A percentile compares a stretch with the other conserved stretches of the same genome.
These are phyloP conservation scores for Talaromyces sp. DNA, from an alignment of 2,329 filamentous ascomycete species.

Conservation along the genomic window DNA sequence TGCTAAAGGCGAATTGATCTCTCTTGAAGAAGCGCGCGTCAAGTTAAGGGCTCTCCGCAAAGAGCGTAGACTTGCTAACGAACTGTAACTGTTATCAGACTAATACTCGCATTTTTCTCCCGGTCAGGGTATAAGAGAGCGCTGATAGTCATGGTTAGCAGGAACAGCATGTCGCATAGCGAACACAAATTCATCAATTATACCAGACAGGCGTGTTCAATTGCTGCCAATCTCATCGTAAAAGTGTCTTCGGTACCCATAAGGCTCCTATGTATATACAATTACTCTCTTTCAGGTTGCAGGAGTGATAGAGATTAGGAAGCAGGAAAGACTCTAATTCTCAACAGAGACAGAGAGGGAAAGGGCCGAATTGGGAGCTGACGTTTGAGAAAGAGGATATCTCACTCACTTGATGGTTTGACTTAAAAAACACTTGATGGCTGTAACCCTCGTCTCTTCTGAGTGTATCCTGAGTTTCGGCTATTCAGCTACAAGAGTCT, in stretches of 20 bases:
- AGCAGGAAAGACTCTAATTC: not conserved
- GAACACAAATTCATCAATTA: not conserved
- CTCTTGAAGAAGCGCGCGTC: slow-evolving; percentile 55
- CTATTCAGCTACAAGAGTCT: no score
- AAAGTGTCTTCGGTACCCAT: not conserved
- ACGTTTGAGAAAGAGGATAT: no score
- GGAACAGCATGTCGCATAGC: not conserved
- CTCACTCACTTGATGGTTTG: no score
- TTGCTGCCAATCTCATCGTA: not conserved
- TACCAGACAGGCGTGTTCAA: not conserved
- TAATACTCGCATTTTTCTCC: not conserved
- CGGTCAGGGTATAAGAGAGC: not conserved
- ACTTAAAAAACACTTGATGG: no score
- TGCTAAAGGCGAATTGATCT: slow-evolving; percentile 59
- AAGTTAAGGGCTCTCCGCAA: slow-evolving; percentile 50
- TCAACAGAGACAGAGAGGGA: not conserved
- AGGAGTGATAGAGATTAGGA: not conserved
- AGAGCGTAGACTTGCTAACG: slow-evolving; percentile 43
- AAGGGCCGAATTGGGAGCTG: not conserved
- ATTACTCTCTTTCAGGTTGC: not conserved
- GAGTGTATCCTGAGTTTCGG: no score
- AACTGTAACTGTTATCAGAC: slow-evolving; percentile 27
- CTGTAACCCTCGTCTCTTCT: no score
- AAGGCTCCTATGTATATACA: not conserved
- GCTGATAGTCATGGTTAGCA: not conserved